These are phyloP conservation scores for Striga asiatica DNA, from an alignment of 257 asterid genomes.

Conservation along the genomic window DNA sequence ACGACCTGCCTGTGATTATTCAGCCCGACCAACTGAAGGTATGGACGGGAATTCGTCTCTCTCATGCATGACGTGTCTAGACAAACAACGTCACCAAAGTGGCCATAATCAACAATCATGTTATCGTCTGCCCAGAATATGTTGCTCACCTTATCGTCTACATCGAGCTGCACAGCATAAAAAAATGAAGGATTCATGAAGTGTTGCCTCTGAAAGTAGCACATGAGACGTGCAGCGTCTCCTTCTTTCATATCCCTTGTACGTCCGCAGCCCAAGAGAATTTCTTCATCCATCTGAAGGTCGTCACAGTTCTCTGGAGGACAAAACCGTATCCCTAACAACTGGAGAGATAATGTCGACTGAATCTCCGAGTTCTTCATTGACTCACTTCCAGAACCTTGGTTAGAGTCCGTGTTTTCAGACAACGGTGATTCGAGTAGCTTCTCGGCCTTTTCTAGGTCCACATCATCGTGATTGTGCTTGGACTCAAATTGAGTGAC, in stretches of 20 bases:
- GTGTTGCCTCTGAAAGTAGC: slow-evolving; percentile 48
- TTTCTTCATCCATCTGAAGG: slow-evolving; percentile 25
- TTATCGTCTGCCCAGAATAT: slow-evolving; percentile 54
- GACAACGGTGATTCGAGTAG: slow-evolving; percentile 26
- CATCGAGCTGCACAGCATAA: slow-evolving; percentile 36
- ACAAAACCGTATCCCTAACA: slow-evolving; percentile 42
- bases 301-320: slow-evolving; percentile 36
- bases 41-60: slow-evolving; percentile 33
- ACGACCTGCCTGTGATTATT: slow-evolving; percentile 43
- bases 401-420: slow-evolving; percentile 23
- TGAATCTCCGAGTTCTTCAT: slow-evolving; percentile 30
- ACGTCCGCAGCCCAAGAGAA: slow-evolving; percentile 32
- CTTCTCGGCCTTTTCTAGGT: slow-evolving; percentile 28
- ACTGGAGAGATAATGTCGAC: slow-evolving; percentile 30
- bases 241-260: slow-evolving; percentile 50
- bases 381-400: slow-evolving; percentile 35
- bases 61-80: slow-evolving; percentile 39
- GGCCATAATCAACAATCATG: slow-evolving; percentile 42
- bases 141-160: slow-evolving; percentile 50
- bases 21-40: slow-evolving; percentile 39
- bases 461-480: slow-evolving; percentile 49
- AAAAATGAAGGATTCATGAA: slow-evolving; percentile 47
- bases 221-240: slow-evolving; percentile 41
- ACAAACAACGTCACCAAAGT: slow-evolving; percentile 53
- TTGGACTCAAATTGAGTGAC: slow-evolving; percentile 39